A percentile compares a stretch with the other conserved stretches of the same genome.
Conservation (phyloP, 352 stramenopile species). For the Blastocystis sp. region DNA sequence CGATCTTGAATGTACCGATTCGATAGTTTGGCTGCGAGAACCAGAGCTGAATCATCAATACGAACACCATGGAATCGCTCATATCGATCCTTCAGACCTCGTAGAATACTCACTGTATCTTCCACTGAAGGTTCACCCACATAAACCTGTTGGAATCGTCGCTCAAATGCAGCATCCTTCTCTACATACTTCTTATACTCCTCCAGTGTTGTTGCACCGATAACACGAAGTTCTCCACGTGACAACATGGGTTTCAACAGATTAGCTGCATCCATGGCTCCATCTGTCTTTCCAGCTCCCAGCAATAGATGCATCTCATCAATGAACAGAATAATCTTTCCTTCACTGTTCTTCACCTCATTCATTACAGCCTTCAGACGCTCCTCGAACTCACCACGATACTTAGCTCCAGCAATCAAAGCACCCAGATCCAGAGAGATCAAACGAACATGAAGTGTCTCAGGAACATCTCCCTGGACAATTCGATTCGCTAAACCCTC, state of each 20-base stretch:
- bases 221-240: slow-evolving; percentile 85
- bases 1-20: slow-evolving; percentile 83
- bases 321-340: slow-evolving; percentile 95
- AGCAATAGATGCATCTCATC: slow-evolving; percentile 93
- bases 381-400: slow-evolving; percentile 95
- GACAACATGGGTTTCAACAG: slow-evolving; percentile 93
- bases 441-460: slow-evolving; percentile 79
- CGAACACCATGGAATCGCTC: slow-evolving; percentile 89
- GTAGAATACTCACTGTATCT: slow-evolving; percentile 88
- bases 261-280: slow-evolving; percentile 93
- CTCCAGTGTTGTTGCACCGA: slow-evolving; percentile 91
- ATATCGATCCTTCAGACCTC: slow-evolving; percentile 87
- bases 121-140: slow-evolving; percentile 85
- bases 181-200: slow-evolving; percentile 96
- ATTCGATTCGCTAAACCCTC: slow-evolving; percentile 90
- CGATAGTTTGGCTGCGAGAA: slow-evolving; percentile 85
- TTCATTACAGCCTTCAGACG: slow-evolving; percentile 86
- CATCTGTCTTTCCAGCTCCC: slow-evolving; percentile 80
- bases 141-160: slow-evolving; percentile 89
- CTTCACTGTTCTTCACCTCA: slow-evolving; percentile 81
- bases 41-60: slow-evolving; percentile 84
- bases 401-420: slow-evolving; percentile 91
- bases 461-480: slow-evolving; percentile 85
- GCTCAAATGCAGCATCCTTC: slow-evolving; percentile 92
- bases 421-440: slow-evolving; percentile 89